A percentile compares a stretch with the other conserved stretches of the same genome.
phyloP scores from a whole-genome alignment of 2,329 filamentous ascomycete species.

The Trichophyton rubrum region DNA sequence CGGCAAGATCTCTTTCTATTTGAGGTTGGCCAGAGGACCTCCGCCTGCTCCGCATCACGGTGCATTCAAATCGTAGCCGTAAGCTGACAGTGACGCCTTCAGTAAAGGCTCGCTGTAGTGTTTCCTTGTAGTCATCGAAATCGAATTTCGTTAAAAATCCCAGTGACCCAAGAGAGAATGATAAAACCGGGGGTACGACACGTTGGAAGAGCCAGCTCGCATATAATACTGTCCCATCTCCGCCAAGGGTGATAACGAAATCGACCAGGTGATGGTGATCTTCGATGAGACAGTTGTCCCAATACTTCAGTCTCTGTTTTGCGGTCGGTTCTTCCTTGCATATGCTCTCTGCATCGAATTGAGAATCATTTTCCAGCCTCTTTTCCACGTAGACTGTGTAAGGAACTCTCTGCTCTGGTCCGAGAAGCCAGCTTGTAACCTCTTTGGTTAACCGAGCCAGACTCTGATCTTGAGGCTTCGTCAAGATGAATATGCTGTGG shows the following conservation, averaged over 20 bases:
- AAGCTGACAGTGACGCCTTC: constrained; percentile 83
- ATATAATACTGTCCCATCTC: constrained; percentile 94
- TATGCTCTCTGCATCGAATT: constrained; percentile 61
- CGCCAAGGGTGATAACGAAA: constrained; percentile 81
- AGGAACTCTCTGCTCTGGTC: constrained; percentile 49
- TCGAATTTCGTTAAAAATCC: constrained; percentile 97
- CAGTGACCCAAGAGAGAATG: constrained; percentile 79
- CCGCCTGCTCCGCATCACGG: constrained; percentile 60
- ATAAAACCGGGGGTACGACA: constrained; percentile 83
- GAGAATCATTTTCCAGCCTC: constrained; percentile 55
- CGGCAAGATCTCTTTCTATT: constrained; percentile 57
- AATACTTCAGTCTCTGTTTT: constrained; percentile 57
- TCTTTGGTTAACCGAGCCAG: constrained; percentile 67
- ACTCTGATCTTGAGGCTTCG: constrained; percentile 78
- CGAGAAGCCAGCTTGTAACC: constrained; percentile 67
- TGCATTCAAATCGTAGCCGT: constrained; percentile 80
- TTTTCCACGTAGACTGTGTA: constrained; percentile 77
- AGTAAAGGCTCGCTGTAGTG: constrained; percentile 57
- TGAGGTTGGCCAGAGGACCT: constrained; percentile 20
- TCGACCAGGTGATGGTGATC: constrained; percentile 78
- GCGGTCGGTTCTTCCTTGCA: constrained; percentile 47
- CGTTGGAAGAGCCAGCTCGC: constrained; percentile 95
- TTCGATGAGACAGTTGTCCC: constrained; percentile 68
- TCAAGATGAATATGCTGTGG: constrained; percentile 72
- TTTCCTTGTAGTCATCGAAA: constrained; percentile 60